A percentile compares a stretch with the other conserved stretches of the same genome.
phyloP scores from a whole-genome alignment of 164 flowering plant species.

The Tetracentron sinense region DNA sequence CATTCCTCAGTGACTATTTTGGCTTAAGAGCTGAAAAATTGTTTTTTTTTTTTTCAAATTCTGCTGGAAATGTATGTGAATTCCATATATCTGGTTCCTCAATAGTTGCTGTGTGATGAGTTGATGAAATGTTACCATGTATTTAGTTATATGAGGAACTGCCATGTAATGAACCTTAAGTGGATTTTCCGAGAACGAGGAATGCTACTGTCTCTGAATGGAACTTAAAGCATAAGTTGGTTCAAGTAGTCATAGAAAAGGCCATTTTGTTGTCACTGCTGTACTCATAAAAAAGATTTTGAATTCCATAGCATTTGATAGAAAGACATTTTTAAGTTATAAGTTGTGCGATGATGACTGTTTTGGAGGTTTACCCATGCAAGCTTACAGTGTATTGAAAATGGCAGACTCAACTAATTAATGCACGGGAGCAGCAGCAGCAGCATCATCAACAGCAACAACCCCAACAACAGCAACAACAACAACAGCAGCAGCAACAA shows the following conservation, averaged over 20 bases:
- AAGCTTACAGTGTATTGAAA: background rate
- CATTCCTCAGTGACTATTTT: too few species aligned
- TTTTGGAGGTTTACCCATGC: background rate
- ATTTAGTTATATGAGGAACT: background rate
- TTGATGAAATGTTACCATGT: background rate
- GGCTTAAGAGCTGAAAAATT: too few species aligned
- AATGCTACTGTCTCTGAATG: background rate
- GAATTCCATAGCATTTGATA: too few species aligned
- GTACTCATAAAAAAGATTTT: too few species aligned
- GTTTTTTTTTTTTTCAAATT: too few species aligned
- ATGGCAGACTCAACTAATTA: conserved; percentile 50
- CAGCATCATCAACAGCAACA: conserved; percentile 36
- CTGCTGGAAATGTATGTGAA: too few species aligned
- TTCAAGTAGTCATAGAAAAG: too few species aligned
- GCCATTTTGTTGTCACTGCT: too few species aligned
- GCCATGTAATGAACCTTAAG: background rate
- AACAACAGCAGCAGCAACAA: too few species aligned
- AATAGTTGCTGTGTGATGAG: too few species aligned
- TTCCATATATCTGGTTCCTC: too few species aligned
- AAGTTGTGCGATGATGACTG: background rate
- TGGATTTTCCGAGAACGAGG: background rate
- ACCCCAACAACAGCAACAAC: too few species aligned
- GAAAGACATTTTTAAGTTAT: background rate
- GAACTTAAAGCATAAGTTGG: background rate
- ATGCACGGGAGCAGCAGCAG: conserved; percentile 52